Conservation (phyloP, 192 early-diverging fungal genomes). For the Coemansia aciculifera region DNA sequence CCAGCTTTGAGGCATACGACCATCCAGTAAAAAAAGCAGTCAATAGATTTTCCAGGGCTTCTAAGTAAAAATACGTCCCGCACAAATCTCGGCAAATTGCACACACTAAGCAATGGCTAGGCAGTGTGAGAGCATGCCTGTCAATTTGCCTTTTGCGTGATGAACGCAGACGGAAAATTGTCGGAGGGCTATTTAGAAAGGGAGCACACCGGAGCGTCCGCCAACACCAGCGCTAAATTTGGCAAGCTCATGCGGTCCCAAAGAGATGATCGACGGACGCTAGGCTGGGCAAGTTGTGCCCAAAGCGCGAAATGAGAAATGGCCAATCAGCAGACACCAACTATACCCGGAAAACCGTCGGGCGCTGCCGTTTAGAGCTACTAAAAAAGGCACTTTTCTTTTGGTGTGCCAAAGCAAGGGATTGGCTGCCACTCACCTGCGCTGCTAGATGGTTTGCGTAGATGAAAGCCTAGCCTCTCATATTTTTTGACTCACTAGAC, state of each 20-base stretch:
- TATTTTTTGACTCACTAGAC: no score
- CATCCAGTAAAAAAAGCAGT: not conserved
- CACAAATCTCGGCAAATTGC: conserved; percentile 1
- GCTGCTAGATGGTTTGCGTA: no score
- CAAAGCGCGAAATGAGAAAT: not conserved
- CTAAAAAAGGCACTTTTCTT: not conserved
- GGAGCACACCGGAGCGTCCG: not conserved
- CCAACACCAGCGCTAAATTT: not conserved
- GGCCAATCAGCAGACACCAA: not conserved
- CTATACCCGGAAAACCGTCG: not conserved
- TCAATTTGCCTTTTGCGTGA: not conserved
- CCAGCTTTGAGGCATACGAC: not conserved
- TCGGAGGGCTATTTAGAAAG: not conserved
- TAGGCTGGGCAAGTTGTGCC: not conserved
- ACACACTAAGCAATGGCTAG: not conserved
- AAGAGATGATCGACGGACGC: not conserved
- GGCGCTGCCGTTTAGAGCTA: not conserved
- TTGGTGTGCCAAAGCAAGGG: not conserved
- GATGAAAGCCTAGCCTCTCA: no score
- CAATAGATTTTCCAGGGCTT: not conserved
- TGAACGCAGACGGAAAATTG: not conserved
- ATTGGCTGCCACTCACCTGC: not conserved
- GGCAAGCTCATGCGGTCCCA: not conserved
- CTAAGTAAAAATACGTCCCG: not conserved
- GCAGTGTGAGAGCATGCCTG: not conserved